These are phyloP conservation scores for Micractinium conductrix DNA, from an alignment of 139 green algal genomes.

Conservation along the genomic window DNA sequence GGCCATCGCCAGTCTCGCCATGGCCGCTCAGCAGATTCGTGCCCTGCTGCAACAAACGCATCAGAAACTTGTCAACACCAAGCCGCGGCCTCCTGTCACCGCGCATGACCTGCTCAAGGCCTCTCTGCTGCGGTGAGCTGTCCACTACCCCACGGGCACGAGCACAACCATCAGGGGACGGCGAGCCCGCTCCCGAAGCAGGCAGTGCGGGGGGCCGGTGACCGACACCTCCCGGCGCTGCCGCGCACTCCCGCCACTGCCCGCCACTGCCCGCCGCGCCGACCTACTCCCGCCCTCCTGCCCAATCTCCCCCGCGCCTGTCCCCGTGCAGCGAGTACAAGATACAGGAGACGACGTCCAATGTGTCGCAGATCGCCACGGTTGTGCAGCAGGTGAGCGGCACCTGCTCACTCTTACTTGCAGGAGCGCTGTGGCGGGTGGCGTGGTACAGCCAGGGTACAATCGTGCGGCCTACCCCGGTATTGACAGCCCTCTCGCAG, in stretches of 20 bases:
- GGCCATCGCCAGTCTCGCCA: no score
- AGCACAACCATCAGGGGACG: no score
- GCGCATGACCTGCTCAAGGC: neutral
- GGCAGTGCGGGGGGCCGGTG: no score
- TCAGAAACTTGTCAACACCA: neutral
- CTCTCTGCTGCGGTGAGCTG: neutral
- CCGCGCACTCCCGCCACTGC: neutral
- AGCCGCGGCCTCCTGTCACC: neutral
- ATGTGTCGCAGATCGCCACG: neutral
- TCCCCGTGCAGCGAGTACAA: slow-evolving; percentile 22
- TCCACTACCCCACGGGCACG: no score
- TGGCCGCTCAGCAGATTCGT: no score
- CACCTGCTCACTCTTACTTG: no score
- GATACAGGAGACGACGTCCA: neutral
- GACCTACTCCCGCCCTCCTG: neutral
- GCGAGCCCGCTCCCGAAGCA: no score
- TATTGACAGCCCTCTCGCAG: neutral
- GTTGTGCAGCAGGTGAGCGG: neutral
- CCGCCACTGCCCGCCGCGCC: neutral
- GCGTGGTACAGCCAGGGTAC: no score
- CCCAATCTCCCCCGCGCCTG: no score
- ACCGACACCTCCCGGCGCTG: no score
- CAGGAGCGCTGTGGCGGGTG: no score
- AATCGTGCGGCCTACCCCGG: no score
- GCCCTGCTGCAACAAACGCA: neutral